Percentiles rank a stretch among this genome's conserved stretches.
These are phyloP conservation scores for Hanseniaspora lachancei DNA, from an alignment of 805 yeast genomes.

Conservation along the genomic window DNA sequence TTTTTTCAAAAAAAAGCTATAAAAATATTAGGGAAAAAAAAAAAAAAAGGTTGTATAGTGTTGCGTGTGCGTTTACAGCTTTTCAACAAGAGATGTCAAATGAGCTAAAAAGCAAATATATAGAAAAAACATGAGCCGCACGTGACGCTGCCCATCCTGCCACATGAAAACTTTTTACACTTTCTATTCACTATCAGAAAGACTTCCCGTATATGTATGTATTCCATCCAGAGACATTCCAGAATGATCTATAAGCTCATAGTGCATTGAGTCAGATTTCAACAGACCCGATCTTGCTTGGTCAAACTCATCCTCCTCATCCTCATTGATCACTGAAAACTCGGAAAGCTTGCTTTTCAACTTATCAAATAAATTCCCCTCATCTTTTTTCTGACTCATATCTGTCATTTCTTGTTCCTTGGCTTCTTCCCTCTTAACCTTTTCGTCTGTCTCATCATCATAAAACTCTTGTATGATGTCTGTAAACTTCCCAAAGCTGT, in stretches of 20 bases:
- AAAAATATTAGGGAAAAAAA: no score
- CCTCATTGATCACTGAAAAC: conserved; percentile 9
- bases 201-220: background rate
- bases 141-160: no score
- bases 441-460: conserved; percentile 27
- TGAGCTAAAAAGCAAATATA: no score
- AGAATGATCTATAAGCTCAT: conserved; percentile 8
- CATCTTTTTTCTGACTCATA: background rate
- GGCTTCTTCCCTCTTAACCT: background rate
- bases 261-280: background rate
- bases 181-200: background rate
- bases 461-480: conserved; percentile 28
- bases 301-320: conserved; percentile 12
- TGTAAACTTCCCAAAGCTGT: conserved; percentile 7
- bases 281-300: background rate
- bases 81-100: no score
- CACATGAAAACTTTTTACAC: background rate
- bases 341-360: conserved; percentile 9
- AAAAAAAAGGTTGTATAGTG: no score
- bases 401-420: background rate
- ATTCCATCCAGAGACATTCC: conserved; percentile 7
- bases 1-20: background rate
- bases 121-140: no score
- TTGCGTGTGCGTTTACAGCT: no score
- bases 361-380: conserved; percentile 6